A percentile compares a stretch with the other conserved stretches of the same genome.
phyloP scores from a whole-genome alignment of 1,139 yeast genomes.

The Sugiyamaella neomexicana region DNA sequence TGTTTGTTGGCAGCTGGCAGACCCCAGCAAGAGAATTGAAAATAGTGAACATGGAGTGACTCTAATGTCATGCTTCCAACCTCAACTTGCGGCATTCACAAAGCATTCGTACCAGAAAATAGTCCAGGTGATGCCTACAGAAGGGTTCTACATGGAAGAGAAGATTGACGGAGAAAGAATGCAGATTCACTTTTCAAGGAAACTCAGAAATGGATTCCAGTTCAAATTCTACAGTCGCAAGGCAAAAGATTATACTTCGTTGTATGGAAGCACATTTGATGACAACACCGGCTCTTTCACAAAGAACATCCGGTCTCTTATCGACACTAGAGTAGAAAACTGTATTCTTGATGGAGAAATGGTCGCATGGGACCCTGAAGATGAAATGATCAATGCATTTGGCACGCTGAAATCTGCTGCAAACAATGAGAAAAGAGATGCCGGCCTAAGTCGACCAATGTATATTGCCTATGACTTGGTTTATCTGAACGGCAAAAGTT shows the following conservation, averaged over 20 bases:
- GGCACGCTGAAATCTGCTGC: constrained; percentile 78
- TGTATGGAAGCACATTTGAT: constrained; percentile 65
- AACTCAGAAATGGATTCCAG: constrained; percentile 33
- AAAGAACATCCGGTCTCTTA: constrained; percentile 50
- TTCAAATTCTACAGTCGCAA: constrained; percentile 68
- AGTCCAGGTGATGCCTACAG: constrained; percentile 44
- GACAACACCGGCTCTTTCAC: constrained; percentile 59
- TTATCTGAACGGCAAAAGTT: constrained; percentile 61
- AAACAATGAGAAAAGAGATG: constrained; percentile 39
- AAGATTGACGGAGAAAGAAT: constrained; percentile 93
- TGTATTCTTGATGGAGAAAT: constrained; percentile 86
- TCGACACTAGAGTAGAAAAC: constrained; percentile 47
- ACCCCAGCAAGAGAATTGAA: constrained; percentile 34
- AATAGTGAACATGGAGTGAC: constrained; percentile 26
- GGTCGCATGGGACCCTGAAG: constrained; percentile 76
- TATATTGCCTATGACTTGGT: constrained; percentile 70
- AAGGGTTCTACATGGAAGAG: constrained; percentile 74
- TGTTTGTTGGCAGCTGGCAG: constrained; percentile 60
- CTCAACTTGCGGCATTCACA: constrained; percentile 66
- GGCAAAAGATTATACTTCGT: constrained; percentile 68
- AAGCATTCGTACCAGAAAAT: constrained; percentile 51
- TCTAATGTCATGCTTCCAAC: constrained; percentile 52
- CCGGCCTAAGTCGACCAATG: constrained; percentile 22
- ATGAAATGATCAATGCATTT: constrained; percentile 67
- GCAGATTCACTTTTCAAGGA: constrained; percentile 57